Percentiles rank a stretch among this genome's conserved stretches.
These are phyloP conservation scores for Sporormia fimetaria DNA, from an alignment of 495 filamentous ascomycete species.

Conservation along the genomic window DNA sequence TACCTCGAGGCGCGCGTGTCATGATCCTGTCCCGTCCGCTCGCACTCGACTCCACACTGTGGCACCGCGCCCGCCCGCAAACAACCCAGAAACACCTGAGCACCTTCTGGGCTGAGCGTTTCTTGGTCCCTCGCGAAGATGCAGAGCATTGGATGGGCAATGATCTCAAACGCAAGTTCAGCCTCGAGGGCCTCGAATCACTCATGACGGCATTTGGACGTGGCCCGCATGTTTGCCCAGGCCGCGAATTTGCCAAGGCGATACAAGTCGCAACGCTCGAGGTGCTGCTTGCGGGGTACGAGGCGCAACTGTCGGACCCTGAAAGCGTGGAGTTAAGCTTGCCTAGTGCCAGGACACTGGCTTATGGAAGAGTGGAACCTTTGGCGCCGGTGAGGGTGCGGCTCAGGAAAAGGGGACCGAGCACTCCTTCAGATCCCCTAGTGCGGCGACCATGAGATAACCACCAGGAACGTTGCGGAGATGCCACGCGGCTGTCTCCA, in stretches of 20 bases:
- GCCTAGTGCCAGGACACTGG: neutral
- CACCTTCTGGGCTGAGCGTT: slow-evolving; percentile 12
- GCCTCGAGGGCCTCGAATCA: slow-evolving; percentile 5
- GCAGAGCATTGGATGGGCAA: neutral
- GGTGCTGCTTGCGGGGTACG: slow-evolving; percentile 6
- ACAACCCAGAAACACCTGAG: slow-evolving; percentile 5
- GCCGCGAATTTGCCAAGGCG: neutral
- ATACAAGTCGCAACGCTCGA: slow-evolving; percentile 5
- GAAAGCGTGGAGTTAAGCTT: neutral
- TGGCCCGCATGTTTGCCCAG: slow-evolving; percentile 1
- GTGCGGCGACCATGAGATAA: too few species aligned
- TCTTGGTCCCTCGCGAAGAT: slow-evolving; percentile 6
- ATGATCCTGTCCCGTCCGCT: slow-evolving; percentile 9
- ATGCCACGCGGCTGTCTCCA: too few species aligned
- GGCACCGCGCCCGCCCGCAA: slow-evolving; percentile 5
- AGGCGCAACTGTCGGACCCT: slow-evolving; percentile 2
- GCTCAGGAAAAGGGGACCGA: too few species aligned
- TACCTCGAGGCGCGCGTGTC: neutral
- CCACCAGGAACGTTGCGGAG: too few species aligned
- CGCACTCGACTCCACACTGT: slow-evolving; percentile 2
- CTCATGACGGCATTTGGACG: slow-evolving; percentile 7
- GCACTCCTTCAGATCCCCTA: too few species aligned
- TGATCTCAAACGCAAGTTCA: slow-evolving; percentile 4
- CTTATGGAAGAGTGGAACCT: slow-evolving; percentile 4
- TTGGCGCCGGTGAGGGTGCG: slow-evolving; percentile 2